Evolutionary conservation across 768 basidiomycete species (phyloP).

Genomic region (Russula lepida): DNA sequence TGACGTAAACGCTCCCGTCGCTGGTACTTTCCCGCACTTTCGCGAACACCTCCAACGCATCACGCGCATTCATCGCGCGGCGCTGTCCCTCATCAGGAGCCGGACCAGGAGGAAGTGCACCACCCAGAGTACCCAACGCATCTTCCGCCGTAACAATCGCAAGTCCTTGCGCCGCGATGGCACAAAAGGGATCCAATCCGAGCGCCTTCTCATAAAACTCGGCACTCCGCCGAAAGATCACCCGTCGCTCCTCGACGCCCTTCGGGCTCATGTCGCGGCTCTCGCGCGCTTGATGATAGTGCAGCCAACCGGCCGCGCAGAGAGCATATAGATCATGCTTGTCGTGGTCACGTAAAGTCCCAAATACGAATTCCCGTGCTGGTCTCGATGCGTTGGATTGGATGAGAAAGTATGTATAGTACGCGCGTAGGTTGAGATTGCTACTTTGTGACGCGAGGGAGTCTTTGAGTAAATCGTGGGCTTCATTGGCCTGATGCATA

Average conservation of each 20-base stretch:
- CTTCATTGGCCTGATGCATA: conserved; percentile 66
- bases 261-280: conserved; percentile 53
- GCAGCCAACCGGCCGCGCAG: conserved; percentile 81
- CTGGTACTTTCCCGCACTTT: conserved; percentile 83
- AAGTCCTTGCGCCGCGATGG: conserved; percentile 89
- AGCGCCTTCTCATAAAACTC: conserved; percentile 93
- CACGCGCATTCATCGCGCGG: conserved; percentile 65
- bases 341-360: conserved; percentile 78
- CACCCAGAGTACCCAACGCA: conserved; percentile 61
- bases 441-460: conserved; percentile 66
- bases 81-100: conserved; percentile 54
- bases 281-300: conserved; percentile 82
- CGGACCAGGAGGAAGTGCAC: conserved; percentile 38
- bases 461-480: conserved; percentile 86
- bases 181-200: conserved; percentile 73
- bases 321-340: conserved; percentile 86
- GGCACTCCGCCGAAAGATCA: conserved; percentile 71
- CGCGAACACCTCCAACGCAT: conserved; percentile 82
- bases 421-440: conserved; percentile 85
- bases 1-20: conserved; percentile 82
- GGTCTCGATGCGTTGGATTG: conserved; percentile 59
- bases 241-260: conserved; percentile 60
- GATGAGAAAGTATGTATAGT: conserved; percentile 88
- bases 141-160: conserved; percentile 94
- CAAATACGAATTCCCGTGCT: conserved; percentile 85